Evolutionary conservation across 768 basidiomycete genomes (phyloP).

Genomic region (Lanmaoa pseudosensibilis): DNA sequence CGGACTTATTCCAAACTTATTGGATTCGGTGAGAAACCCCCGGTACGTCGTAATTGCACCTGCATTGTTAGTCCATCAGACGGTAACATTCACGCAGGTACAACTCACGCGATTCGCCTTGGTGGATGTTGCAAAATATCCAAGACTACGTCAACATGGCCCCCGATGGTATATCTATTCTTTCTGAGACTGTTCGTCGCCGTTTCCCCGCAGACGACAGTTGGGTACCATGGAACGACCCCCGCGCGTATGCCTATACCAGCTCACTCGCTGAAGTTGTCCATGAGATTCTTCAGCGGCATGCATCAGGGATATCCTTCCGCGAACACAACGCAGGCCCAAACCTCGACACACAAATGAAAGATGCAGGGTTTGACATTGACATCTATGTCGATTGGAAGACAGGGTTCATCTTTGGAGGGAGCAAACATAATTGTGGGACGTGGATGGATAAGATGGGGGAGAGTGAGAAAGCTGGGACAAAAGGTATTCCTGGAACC

Average conservation of each 20-base stretch:
- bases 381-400: conserved; percentile 94
- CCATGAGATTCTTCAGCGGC: conserved; percentile 94
- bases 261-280: conserved; percentile 91
- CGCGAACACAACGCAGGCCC: conserved; percentile 96
- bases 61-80: not conserved
- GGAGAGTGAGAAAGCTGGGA: conserved; percentile 86
- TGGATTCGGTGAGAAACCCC: conserved; percentile 86
- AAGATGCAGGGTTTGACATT: conserved; percentile 88
- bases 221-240: conserved; percentile 91
- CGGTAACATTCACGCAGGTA: conserved; percentile 47
- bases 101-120: conserved; percentile 96
- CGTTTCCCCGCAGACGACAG: conserved; percentile 93
- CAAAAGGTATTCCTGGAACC: conserved; percentile 93
- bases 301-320: conserved; percentile 90
- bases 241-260: conserved; percentile 76
- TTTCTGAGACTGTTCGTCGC: conserved; percentile 82
- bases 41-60: conserved; percentile 46
- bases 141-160: conserved; percentile 88
- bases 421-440: conserved; percentile 83
- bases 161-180: conserved; percentile 79
- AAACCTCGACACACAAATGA: conserved; percentile 98
- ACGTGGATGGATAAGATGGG: conserved; percentile 99
- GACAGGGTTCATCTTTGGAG: conserved; percentile 87
- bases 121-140: conserved; percentile 99
- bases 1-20: conserved; percentile 91